Evolutionary conservation across 2,329 filamentous ascomycete genomes (phyloP).

Genomic region (Xylariaceae sp.): DNA sequence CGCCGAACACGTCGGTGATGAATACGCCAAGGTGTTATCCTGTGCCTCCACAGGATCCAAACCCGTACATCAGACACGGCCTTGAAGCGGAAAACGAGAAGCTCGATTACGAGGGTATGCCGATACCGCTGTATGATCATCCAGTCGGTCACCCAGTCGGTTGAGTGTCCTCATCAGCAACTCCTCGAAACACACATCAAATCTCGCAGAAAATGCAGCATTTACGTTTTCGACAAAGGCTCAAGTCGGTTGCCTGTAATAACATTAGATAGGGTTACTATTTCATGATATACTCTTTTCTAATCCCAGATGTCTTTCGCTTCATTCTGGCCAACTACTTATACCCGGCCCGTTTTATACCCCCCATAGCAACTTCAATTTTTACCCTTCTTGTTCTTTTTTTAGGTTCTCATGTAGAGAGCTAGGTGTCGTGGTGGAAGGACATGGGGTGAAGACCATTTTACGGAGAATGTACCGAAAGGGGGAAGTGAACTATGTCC

Average conservation of each 20-base stretch:
- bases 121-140: conserved; percentile 18
- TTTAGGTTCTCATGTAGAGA: neutral
- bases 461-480: neutral
- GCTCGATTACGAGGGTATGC: conserved; percentile 23
- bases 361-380: neutral
- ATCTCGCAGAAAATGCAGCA: neutral
- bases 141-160: conserved; percentile 1
- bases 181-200: neutral
- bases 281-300: neutral
- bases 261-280: neutral
- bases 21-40: conserved; percentile 11
- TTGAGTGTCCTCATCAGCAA: neutral
- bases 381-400: neutral
- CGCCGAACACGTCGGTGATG: conserved; percentile 6
- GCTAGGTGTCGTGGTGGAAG: neutral
- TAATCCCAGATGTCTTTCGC: neutral
- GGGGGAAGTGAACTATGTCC: neutral
- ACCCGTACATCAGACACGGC: conserved; percentile 3
- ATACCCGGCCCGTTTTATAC: neutral
- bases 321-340: neutral
- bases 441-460: neutral
- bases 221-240: neutral
- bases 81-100: conserved; percentile 12
- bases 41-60: conserved; percentile 8
- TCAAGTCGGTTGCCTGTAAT: neutral